Evolutionary conservation across 2,329 filamentous ascomycete species (phyloP).

Genomic region (Scleromitrula shiraiana): DNA sequence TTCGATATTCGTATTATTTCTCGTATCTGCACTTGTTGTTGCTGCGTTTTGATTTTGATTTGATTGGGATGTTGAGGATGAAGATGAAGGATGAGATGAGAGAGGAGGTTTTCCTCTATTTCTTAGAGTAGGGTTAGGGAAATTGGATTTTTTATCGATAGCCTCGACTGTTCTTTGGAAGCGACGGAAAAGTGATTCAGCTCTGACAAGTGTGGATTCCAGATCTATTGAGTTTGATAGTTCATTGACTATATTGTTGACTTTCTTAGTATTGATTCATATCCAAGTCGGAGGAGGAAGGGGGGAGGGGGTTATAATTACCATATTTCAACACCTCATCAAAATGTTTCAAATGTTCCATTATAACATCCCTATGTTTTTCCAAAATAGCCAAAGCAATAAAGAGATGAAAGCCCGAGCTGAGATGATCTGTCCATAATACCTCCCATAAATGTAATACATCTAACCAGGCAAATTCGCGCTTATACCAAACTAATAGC

Average conservation of each 20-base stretch:
- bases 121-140: conserved; percentile 49
- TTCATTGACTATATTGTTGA: conserved; percentile 67
- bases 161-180: conserved; percentile 86
- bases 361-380: conserved; percentile 93
- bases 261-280: conserved; percentile 2
- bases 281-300: no score
- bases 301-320: conserved; percentile 39
- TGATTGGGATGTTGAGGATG: background rate
- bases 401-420: conserved; percentile 88
- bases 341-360: conserved; percentile 88
- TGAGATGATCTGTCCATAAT: conserved; percentile 88
- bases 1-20: conserved; percentile 24
- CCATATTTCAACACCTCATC: conserved; percentile 96
- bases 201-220: conserved; percentile 74
- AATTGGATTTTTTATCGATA: conserved; percentile 84
- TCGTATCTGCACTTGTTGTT: conserved; percentile 2
- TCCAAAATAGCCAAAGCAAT: conserved; percentile 89
- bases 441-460: conserved; percentile 84
- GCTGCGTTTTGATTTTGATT: background rate
- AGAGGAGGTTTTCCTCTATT: conserved; percentile 15
- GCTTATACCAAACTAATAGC: conserved; percentile 98
- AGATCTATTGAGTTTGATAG: conserved; percentile 90
- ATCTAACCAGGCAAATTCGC: conserved; percentile 87
- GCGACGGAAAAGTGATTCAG: conserved; percentile 78
- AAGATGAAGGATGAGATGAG: conserved; percentile 1